Conservation (phyloP, 768 basidiomycete species). For the Mycena galericulata region DNA sequence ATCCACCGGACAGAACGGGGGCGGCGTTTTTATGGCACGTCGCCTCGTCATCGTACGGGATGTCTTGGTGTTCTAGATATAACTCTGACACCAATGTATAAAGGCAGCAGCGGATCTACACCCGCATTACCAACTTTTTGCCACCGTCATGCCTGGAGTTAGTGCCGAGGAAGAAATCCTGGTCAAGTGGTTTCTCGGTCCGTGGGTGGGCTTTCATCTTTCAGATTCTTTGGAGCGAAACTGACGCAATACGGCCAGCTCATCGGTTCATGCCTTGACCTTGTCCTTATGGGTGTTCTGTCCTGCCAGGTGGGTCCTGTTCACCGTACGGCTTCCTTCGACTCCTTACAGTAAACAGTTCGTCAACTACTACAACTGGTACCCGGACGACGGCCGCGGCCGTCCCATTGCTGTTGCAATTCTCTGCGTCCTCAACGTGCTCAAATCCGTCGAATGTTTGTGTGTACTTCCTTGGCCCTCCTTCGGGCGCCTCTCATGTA, state of each 20-base stretch:
- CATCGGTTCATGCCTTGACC: slow-evolving; percentile 15
- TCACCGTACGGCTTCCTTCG: not conserved
- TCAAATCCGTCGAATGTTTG: slow-evolving; percentile 20
- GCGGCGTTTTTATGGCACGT: not conserved
- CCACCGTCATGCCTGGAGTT: slow-evolving; percentile 7
- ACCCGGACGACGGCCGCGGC: slow-evolving; percentile 5
- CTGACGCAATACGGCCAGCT: slow-evolving; percentile 19
- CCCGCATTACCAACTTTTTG: not conserved
- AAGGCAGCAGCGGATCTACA: no score
- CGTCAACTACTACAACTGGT: slow-evolving; percentile 28
- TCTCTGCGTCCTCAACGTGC: slow-evolving; percentile 4
- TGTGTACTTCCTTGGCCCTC: not conserved
- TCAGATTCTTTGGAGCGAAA: not conserved
- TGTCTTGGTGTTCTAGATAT: slow-evolving; percentile 11
- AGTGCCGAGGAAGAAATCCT: not conserved
- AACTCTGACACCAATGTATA: no score
- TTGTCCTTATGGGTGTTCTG: slow-evolving; percentile 22
- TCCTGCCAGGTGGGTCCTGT: slow-evolving; percentile 17
- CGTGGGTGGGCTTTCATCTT: slow-evolving; percentile 20
- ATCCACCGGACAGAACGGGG: no score
- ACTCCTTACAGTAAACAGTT: slow-evolving; percentile 2
- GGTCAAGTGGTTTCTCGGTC: slow-evolving; percentile 19
- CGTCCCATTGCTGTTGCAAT: not conserved
- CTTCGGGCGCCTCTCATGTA: not conserved
- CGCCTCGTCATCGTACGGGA: slow-evolving; percentile 11